phyloP scores from a whole-genome alignment of 164 flowering plant genomes.

The Piper longum region DNA sequence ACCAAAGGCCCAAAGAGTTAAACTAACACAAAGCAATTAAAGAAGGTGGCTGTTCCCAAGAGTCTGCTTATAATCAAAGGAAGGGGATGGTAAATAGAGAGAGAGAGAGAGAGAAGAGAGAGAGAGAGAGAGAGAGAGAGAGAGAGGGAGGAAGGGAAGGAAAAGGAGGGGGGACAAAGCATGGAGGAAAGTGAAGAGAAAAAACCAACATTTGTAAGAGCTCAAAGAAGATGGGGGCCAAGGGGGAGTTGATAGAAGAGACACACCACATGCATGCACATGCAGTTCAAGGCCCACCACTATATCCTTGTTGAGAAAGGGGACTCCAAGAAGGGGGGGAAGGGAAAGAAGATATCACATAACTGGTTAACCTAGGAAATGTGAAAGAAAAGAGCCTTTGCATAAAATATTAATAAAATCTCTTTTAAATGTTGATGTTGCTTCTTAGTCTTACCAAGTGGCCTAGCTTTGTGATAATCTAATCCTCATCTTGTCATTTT shows the following conservation, averaged over 20 bases:
- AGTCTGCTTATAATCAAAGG: neutral
- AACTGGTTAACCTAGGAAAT: constrained; percentile 1
- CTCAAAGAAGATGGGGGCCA: constrained; percentile 23
- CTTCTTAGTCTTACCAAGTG: neutral
- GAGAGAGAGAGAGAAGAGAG: constrained; percentile 3
- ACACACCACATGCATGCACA: constrained; percentile 83
- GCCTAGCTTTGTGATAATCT: too few species aligned
- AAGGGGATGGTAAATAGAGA: constrained; percentile 6
- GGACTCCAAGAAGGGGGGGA: neutral
- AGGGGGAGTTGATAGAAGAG: constrained; percentile 32
- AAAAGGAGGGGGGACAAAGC: constrained; percentile 5
- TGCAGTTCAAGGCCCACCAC: constrained; percentile 42
- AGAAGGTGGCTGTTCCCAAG: constrained; percentile 1
- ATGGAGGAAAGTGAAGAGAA: constrained; percentile 11
- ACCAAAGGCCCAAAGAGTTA: neutral
- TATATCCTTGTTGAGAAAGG: neutral
- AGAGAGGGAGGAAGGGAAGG: constrained; percentile 6
- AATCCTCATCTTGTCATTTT: too few species aligned
- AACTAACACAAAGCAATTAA: neutral
- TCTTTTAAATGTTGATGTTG: neutral
- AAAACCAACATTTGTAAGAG: constrained; percentile 24
- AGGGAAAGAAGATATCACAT: constrained; percentile 1
- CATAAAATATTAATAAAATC: neutral
- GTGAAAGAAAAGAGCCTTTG: neutral
- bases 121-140: constrained; percentile 8